A percentile compares a stretch with the other conserved stretches of the same genome.
Conservation (phyloP, 1,284 basidiomycete species). For the Spongispora temasekensis region DNA sequence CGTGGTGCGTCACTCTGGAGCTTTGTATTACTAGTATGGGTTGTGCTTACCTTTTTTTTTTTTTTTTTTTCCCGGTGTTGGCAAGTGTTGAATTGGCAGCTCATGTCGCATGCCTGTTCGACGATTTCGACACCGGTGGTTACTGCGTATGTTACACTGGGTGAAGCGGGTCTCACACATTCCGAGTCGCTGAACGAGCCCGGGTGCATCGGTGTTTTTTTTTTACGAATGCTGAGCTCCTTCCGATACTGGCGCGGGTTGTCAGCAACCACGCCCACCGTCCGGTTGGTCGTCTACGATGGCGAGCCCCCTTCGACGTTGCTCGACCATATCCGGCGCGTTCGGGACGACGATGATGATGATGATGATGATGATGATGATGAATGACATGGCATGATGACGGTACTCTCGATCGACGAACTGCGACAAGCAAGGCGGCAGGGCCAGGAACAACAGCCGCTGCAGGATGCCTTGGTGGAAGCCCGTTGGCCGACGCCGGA, state of each 20-base stretch:
- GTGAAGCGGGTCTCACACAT: constrained; percentile 85
- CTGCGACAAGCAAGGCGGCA: constrained; percentile 65
- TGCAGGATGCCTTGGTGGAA: constrained; percentile 48
- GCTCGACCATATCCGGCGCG: constrained; percentile 57
- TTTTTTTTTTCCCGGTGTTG: too few relatives aligned
- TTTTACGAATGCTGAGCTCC: constrained; percentile 94
- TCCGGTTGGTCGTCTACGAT: constrained; percentile 88
- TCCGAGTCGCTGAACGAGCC: constrained; percentile 97
- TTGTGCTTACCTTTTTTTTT: too few relatives aligned
- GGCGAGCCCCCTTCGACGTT: constrained; percentile 60
- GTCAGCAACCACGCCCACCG: constrained; percentile 68
- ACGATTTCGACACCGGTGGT: constrained; percentile 82
- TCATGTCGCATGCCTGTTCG: constrained; percentile 82
- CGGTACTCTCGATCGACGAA: constrained; percentile 46
- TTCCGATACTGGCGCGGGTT: constrained; percentile 71
- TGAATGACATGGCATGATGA: too few relatives aligned
- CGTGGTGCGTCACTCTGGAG: constrained; percentile 56
- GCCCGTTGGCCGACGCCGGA: constrained; percentile 59
- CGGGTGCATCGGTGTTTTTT: constrained; percentile 77
- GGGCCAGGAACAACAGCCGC: constrained; percentile 55
- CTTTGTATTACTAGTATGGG: not conserved
- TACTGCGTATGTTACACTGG: constrained; percentile 97
- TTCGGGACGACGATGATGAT: constrained; percentile 57
- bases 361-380: too few relatives aligned
- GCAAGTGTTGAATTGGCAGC: constrained; percentile 77